phyloP scores from a whole-genome alignment of 345 rosid species.

The Fremontodendron californicum region DNA sequence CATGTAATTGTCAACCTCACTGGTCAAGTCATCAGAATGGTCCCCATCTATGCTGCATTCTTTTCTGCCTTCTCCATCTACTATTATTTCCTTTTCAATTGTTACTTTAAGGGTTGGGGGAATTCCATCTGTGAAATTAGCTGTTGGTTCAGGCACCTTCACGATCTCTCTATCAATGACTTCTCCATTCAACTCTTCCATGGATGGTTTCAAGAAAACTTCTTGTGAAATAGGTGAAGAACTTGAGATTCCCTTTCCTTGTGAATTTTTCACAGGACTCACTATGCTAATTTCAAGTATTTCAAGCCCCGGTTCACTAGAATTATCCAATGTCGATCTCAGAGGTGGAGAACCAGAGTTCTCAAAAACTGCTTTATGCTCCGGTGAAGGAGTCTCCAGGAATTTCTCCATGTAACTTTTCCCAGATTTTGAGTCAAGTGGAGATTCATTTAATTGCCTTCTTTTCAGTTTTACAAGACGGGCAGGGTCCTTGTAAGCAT shows the following conservation, averaged over 20 bases:
- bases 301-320: constrained; percentile 46
- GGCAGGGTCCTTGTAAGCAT: constrained; percentile 62
- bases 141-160: constrained; percentile 39
- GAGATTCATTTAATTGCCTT: constrained; percentile 71
- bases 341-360: constrained; percentile 45
- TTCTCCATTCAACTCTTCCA: constrained; percentile 31
- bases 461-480: constrained; percentile 83
- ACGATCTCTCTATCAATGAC: constrained; percentile 35
- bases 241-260: constrained; percentile 32
- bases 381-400: constrained; percentile 56
- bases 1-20: constrained; percentile 83
- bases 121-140: constrained; percentile 32
- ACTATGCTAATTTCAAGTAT: constrained; percentile 41
- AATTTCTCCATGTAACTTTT: constrained; percentile 92
- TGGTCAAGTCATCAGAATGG: constrained; percentile 66
- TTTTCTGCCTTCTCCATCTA: constrained; percentile 36
- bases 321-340: constrained; percentile 40
- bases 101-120: constrained; percentile 21
- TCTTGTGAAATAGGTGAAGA: constrained; percentile 29
- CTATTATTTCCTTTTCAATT: constrained; percentile 34
- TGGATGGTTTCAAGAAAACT: constrained; percentile 20
- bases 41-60: constrained; percentile 49
- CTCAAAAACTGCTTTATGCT: constrained; percentile 43
- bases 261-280: constrained; percentile 43
- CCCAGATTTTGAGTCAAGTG: constrained; percentile 59